Conservation (phyloP, 23 red algal species). For the Gracilaria caudata region DNA sequence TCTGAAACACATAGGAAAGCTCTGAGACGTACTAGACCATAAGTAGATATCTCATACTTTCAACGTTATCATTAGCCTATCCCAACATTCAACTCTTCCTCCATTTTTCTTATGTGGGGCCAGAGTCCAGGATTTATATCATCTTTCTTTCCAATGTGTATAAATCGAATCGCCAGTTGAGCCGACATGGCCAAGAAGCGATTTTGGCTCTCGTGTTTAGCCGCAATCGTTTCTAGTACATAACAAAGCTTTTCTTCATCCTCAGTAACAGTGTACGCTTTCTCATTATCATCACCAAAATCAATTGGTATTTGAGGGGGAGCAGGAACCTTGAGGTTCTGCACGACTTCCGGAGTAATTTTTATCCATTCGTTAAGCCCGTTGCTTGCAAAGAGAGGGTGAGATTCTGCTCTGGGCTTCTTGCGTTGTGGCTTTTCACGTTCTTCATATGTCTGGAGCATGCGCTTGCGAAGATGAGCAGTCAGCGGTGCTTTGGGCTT, state of each 20-base stretch:
- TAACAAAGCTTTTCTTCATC: constrained; percentile 26
- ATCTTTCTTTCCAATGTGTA: constrained; percentile 7
- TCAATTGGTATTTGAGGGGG: constrained; percentile 3
- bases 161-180: constrained; percentile 29
- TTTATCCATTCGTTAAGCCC: constrained; percentile 14
- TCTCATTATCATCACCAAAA: neutral
- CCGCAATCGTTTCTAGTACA: constrained; percentile 28
- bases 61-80: neutral
- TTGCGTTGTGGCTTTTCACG: neutral
- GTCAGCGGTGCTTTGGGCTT: constrained; percentile 21
- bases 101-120: constrained; percentile 28
- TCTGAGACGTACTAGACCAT: no score
- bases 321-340: neutral
- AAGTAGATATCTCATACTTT: no score
- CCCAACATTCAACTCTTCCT: constrained; percentile 8
- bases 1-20: no score
- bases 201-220: constrained; percentile 21
- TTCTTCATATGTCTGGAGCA: neutral
- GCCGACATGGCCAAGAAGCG: constrained; percentile 40
- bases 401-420: neutral
- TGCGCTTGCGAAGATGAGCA: constrained; percentile 23
- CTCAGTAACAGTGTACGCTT: neutral
- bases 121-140: constrained; percentile 65
- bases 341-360: constrained; percentile 16
- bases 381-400: neutral